Percentiles rank a stretch among this genome's conserved stretches.
These are phyloP conservation scores for Multifurca ochricompacta DNA, from an alignment of 768 basidiomycete species.

Conservation along the genomic window DNA sequence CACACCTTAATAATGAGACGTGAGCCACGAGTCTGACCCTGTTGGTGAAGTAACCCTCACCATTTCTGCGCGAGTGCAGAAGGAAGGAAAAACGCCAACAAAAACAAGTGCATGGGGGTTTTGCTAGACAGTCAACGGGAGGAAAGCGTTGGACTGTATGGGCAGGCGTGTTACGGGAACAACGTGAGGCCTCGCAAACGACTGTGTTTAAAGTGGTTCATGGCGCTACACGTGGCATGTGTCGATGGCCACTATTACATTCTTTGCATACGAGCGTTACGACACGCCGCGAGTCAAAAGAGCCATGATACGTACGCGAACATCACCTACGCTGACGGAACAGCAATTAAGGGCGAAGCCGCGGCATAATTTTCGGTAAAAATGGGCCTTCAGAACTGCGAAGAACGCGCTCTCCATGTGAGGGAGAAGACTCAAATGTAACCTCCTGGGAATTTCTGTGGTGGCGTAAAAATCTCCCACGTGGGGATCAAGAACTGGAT, in stretches of 20 bases:
- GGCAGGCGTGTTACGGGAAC: neutral
- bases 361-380: too few relatives aligned
- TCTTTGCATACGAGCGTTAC: neutral
- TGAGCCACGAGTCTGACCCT: too few relatives aligned
- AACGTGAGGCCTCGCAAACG: neutral
- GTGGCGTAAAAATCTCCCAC: too few relatives aligned
- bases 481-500: too few relatives aligned
- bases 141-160: neutral
- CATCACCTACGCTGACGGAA: neutral
- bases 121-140: neutral
- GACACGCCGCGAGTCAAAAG: neutral
- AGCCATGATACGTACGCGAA: neutral
- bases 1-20: slow-evolving; percentile 34
- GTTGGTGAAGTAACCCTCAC: too few relatives aligned
- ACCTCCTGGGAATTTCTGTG: too few relatives aligned
- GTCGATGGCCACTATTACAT: neutral
- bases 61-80: neutral
- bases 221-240: neutral
- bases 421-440: too few relatives aligned
- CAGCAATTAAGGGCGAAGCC: neutral
- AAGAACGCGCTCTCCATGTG: too few relatives aligned
- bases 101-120: neutral
- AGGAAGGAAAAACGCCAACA: neutral
- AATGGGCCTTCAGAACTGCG: too few relatives aligned
- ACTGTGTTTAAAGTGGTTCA: neutral